Evolutionary conservation across 1,139 yeast species (phyloP), one percentile per base, ranked within the genome.

Genomic region (Pichia sp.): DNA sequence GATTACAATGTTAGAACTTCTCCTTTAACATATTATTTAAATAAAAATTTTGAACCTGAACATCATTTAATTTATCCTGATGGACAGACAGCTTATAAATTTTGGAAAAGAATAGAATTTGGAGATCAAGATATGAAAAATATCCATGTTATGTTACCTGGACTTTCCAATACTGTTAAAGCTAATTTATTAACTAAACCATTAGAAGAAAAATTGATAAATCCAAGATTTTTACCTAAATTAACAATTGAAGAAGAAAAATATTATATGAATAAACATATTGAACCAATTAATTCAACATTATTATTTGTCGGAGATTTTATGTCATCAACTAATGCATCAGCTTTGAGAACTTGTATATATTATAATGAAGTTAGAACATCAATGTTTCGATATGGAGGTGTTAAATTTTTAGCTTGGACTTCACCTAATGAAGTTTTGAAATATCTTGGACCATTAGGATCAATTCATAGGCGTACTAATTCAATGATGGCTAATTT

Each of bases 251-350:
- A 31, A 22, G 49, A 44, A 33, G 27, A 37, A 4, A 23, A 23
- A 7, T 30, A 42, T 9, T 42, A 38, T 30, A 40, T 38, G 12
- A 27, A 30, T 7, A 12, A 20, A 30, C 42, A 37, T 8, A 37
- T 37, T 30, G 49, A 45, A 26, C 51, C 50, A 6, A 62, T 83
- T 22, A 82, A 87, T 62, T 74, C 78, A 43, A 75, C 78, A 42
- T 63, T 90, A 16, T 63, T 90, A 34, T 67, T 85, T 29, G 68
- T 80, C 3, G 95, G 82, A 1, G 83, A 85, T 58, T 68, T 85
- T 40, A 69, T 86, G 0, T 70, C 73, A 12, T 49, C 61, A 30
- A 63, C 68, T 27, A 87, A 87, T 6, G 95, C 85, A 59, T 77
- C 82, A 39, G 69, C 86, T 26, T 63, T 83, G 33, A 48, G 63